Evolutionary conservation across 306 rosid species (phyloP).

Genomic region (Mimosa bimucronata): DNA sequence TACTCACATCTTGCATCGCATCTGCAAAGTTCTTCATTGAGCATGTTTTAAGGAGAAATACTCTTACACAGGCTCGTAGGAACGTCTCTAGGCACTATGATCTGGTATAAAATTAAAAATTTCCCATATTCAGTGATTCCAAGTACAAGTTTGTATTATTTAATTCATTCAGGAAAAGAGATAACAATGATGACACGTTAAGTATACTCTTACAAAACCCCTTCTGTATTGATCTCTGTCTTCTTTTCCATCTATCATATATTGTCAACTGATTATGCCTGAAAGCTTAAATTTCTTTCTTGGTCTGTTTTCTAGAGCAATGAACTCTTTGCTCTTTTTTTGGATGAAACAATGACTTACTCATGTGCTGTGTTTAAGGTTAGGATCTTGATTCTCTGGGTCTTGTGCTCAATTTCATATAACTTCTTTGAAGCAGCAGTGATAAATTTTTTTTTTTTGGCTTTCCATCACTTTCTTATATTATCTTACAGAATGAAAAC

Average conservation of each 20-base stretch:
- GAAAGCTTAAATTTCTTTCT: conserved; percentile 30
- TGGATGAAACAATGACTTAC: conserved; percentile 90
- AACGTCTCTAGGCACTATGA: conserved; percentile 92
- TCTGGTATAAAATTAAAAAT: conserved; percentile 51
- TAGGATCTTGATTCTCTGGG: conserved; percentile 27
- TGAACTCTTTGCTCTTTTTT: conserved; percentile 81
- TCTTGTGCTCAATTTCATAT: neutral
- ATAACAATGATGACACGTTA: neutral
- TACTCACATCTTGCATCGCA: conserved; percentile 70
- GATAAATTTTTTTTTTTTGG: neutral
- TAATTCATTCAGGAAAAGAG: neutral
- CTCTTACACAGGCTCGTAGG: conserved; percentile 84
- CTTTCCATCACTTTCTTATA: neutral
- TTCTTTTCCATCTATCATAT: neutral
- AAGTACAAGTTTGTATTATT: too few species aligned
- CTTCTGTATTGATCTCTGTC: neutral
- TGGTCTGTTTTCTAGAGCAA: conserved; percentile 67
- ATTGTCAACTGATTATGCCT: neutral
- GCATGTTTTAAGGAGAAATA: conserved; percentile 74
- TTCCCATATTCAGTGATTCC: too few species aligned
- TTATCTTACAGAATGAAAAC: conserved; percentile 51
- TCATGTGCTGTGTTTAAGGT: conserved; percentile 88
- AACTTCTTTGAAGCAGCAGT: conserved; percentile 15
- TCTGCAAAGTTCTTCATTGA: conserved; percentile 77
- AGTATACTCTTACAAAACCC: neutral